Conservation (phyloP, 1,284 basidiomycete species). For the Stereum hirsutum region DNA sequence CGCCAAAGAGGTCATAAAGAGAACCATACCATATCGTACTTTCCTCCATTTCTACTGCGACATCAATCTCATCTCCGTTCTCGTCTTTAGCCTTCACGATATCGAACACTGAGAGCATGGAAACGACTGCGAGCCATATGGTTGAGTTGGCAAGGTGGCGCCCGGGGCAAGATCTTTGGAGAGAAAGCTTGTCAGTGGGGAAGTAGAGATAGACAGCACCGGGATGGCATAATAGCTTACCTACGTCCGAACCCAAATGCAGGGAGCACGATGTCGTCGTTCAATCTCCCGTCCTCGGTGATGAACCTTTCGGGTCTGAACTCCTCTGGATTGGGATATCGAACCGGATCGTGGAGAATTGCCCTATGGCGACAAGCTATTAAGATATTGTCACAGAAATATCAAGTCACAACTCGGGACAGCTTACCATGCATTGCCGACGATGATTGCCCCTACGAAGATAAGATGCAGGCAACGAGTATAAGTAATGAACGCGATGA, state of each 20-base stretch:
- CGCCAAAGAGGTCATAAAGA: too few relatives aligned
- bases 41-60: too few relatives aligned
- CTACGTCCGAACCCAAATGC: conserved; percentile 11
- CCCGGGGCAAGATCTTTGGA: conserved; percentile 11
- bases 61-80: conserved; percentile 3
- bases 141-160: conserved; percentile 11
- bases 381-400: not conserved
- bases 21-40: too few relatives aligned
- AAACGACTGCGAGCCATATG: conserved; percentile 8
- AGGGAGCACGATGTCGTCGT: conserved; percentile 10
- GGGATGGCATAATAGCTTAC: too few relatives aligned
- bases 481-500: not conserved
- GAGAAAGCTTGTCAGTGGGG: too few relatives aligned
- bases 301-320: conserved; percentile 21
- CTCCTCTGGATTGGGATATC: conserved; percentile 16
- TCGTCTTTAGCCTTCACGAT: conserved; percentile 5
- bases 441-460: conserved; percentile 2
- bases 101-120: conserved; percentile 6
- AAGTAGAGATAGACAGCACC: too few relatives aligned
- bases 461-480: conserved; percentile 12
- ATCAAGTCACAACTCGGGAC: too few relatives aligned
- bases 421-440: not conserved
- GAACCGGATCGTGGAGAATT: conserved; percentile 17
- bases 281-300: conserved; percentile 7
- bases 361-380: conserved; percentile 11